phyloP scores from a whole-genome alignment of 345 rosid species.

The Syzygium aromaticum region DNA sequence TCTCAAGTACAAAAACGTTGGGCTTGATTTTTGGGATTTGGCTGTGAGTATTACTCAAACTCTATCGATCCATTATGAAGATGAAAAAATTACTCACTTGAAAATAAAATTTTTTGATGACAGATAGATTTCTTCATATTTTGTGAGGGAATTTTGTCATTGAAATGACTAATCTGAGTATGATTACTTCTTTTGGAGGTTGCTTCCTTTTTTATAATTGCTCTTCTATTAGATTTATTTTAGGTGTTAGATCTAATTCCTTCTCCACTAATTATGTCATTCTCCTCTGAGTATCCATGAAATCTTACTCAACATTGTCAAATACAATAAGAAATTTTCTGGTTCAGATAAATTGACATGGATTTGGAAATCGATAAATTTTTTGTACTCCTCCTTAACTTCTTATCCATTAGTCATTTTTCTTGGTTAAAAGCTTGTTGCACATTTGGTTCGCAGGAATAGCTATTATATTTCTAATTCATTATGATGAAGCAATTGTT shows the following conservation, averaged over 20 bases:
- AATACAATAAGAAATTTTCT: neutral
- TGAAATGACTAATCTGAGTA: neutral
- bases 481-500: neutral
- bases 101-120: neutral
- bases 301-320: neutral
- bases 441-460: neutral
- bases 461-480: too few species aligned
- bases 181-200: neutral
- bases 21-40: neutral
- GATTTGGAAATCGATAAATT: neutral
- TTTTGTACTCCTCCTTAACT: neutral
- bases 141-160: neutral
- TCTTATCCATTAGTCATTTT: neutral
- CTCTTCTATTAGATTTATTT: neutral
- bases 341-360: neutral
- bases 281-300: rapidly evolving
- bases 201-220: neutral
- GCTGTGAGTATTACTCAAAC: neutral
- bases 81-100: neutral
- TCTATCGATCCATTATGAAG: neutral
- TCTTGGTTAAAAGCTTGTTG: neutral
- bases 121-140: neutral
- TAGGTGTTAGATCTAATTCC: neutral
- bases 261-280: neutral
- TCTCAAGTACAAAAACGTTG: neutral